Evolutionary conservation across 352 stramenopile genomes (phyloP), one percentile per base, ranked within the genome.

Genomic region (Pythium pectinolyticum): DNA sequence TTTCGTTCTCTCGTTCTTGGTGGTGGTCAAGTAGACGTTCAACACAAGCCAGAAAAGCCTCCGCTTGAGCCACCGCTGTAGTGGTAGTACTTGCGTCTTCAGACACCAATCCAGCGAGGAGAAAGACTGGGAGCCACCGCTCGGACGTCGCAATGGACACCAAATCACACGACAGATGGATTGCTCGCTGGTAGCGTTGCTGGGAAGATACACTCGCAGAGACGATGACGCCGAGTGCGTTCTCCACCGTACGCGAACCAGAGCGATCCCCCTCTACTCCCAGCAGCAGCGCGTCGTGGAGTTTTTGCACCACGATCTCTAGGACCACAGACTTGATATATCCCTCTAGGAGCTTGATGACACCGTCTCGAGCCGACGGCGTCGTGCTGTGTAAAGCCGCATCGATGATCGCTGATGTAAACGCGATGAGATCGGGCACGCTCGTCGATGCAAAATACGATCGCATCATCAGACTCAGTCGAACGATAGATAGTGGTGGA

Each of bases 391-490:
- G n/a, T 8, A 71, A 12, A 1, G 41, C 24, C 4, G 58, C 34
- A 12, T 66, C 55, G 2, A 50, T 12, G 6, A 72, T n/a, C 31
- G 40, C 51, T 9, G 30, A 14, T 7, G 53, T 72, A 11, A 72
- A 37, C 5, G 14, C 22, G 14, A 67, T 22, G 10, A 72, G 52
- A 39, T 72, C 41, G 1, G 65, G 65, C 5, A 61, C 20, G 1
- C n/a, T 22, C 15, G 9, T 54, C 11, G 37, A 14, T 19, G 55
- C 17, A 11, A 72, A 40, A 17, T 65, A 72, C 2, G 46, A 57
- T 19, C 65, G 65, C n/a, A 62, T 22, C 43, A 67, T 60, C 12
- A 72, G 39, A 40, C 27, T 72, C 12, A 72, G 31, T 12, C 65
- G 45, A 7, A 72, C 65, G 11, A 72, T 41, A 1, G 65, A 72